A percentile compares a stretch with the other conserved stretches of the same genome.
phyloP scores from a whole-genome alignment of 768 basidiomycete species.

The Piloderma croceum region DNA sequence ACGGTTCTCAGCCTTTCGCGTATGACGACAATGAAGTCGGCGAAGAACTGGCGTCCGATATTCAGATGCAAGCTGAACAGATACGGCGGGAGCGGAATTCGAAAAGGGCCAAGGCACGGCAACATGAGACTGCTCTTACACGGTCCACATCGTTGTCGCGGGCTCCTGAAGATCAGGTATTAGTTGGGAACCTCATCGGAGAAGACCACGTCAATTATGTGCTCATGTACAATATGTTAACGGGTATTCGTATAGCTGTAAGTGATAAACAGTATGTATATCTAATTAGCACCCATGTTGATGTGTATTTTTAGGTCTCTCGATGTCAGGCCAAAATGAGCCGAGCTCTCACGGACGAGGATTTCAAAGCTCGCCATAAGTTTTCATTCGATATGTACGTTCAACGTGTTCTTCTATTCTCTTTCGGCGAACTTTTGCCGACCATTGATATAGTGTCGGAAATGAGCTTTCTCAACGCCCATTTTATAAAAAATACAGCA shows the following conservation, averaged over 20 bases:
- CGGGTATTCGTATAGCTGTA: conserved; percentile 93
- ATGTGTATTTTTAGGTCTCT: conserved; percentile 73
- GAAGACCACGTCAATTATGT: conserved; percentile 99
- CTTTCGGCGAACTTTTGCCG: conserved; percentile 1
- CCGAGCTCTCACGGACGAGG: conserved; percentile 75
- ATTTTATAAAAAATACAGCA: too few species aligned
- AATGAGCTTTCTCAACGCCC: too few species aligned
- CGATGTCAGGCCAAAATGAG: conserved; percentile 94
- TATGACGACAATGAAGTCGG: conserved; percentile 38
- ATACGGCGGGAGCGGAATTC: conserved; percentile 73
- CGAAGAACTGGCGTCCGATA: conserved; percentile 68
- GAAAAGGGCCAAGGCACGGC: conserved; percentile 64
- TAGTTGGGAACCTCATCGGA: conserved; percentile 95
- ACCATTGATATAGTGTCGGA: too few species aligned
- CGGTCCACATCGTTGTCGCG: conserved; percentile 19
- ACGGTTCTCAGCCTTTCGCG: conserved; percentile 23
- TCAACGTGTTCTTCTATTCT: background rate
- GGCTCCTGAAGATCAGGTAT: conserved; percentile 47
- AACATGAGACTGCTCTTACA: conserved; percentile 55
- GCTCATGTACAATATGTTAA: conserved; percentile 99
- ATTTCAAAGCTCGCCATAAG: conserved; percentile 87
- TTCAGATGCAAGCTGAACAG: conserved; percentile 83
- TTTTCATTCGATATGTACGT: conserved; percentile 95
- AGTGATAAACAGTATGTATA: too few species aligned
- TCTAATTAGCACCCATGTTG: too few species aligned